phyloP scores from a whole-genome alignment of 208 protist species.

The Wallacemonas rigidus region DNA sequence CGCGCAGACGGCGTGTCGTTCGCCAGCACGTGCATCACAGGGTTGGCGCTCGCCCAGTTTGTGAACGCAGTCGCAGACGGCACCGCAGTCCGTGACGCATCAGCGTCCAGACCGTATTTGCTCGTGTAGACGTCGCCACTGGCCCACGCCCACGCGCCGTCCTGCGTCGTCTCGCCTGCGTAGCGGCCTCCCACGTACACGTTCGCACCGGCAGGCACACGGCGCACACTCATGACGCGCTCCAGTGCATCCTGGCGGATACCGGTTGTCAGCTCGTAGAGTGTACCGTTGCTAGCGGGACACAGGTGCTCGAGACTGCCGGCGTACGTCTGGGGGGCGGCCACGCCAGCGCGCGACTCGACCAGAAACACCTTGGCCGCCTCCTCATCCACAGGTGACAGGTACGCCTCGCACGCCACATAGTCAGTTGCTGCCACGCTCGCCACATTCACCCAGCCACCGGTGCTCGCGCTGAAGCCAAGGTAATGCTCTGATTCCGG shows the following conservation, averaged over 20 bases:
- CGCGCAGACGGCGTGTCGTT: not conserved
- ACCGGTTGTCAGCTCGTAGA: conserved; percentile 1
- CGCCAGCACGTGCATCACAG: not conserved
- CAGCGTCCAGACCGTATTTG: not conserved
- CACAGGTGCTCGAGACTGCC: conserved; percentile 1
- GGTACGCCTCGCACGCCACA: conserved; percentile 5
- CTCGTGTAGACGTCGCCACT: conserved; percentile 8
- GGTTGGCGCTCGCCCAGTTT: not conserved
- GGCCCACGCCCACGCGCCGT: conserved; percentile 3
- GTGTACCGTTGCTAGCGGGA: not conserved
- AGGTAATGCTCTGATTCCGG: not conserved
- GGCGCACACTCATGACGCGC: not conserved
- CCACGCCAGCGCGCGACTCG: not conserved
- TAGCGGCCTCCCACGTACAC: conserved; percentile 7
- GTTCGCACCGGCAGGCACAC: not conserved
- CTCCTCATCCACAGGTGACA: not conserved
- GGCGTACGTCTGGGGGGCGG: not conserved
- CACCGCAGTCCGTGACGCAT: not conserved
- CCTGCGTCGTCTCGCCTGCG: not conserved
- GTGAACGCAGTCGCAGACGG: not conserved
- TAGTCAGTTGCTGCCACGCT: not conserved
- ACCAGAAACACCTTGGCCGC: not conserved
- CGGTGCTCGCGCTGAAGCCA: conserved; percentile 13
- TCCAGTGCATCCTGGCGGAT: not conserved
- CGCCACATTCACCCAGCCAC: conserved; percentile 13